Base-by-base conservation (phyloP, 1,284 basidiomycete species). In the Apiotrichum siamense region DNA sequence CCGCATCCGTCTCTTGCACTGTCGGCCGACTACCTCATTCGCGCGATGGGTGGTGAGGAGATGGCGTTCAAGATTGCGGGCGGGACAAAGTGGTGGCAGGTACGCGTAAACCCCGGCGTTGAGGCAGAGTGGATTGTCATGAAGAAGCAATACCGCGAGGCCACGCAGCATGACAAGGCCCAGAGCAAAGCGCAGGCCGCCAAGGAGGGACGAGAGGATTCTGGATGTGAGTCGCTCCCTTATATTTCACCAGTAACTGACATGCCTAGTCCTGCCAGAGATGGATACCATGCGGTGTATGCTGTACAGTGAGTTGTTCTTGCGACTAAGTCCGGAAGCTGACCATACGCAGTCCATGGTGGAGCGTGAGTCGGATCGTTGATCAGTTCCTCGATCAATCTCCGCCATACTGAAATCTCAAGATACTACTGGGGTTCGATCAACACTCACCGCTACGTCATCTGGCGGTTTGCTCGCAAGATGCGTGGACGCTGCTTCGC, bases 11-110 rank as follows among this genome's bases (percentile, higher is more conserved):
- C 79, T 50, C 91, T 91, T 62, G 81, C 87, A 42, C 78, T 85
- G 25, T 89, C 94, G 0, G 90, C 94, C 1, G 73, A 77, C 7
- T 74, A 83, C 56, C 79, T 98, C 38, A 83, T 93, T 49, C 77
- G 82, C 52, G 90, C 84, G 1, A 78, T 98, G 12, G 93, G 94
- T 1, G 90, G 92, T 10, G 82, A 87, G 58, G 85, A 86, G 27
- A 77, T 79, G 46, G 82, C 87, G 10, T 81, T 82, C 59, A 80
- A 80, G 48, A 69, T 92, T 24, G 84, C 92, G 2, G 93, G 93
- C 17, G 94, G 93, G 2, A 83, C 83, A 7, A 91, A 91, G 65
- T 97, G 94, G 92, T 97, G 93, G 94, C 92, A 93, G 70, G 86
- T 91, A 18, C 83, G 89, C 31, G 84, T 85, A n/a, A 65, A 70